Conservation (phyloP, 768 basidiomycete genomes). For the Mycena indigotica region DNA sequence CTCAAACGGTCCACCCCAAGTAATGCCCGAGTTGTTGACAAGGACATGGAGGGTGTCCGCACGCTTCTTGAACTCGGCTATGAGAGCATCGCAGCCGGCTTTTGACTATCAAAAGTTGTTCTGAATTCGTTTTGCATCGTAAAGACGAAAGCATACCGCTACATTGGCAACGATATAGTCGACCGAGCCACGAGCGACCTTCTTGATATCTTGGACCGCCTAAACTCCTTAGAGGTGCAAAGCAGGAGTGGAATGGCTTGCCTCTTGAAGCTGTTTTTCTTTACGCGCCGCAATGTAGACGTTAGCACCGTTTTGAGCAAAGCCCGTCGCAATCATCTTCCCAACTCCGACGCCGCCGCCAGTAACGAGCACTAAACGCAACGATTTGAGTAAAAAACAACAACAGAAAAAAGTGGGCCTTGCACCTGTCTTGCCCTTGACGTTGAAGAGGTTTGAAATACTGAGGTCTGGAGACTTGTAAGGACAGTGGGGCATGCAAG, state of each 20-base stretch:
- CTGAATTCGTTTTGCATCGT: not conserved
- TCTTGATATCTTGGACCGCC: conserved; percentile 63
- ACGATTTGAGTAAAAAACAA: not conserved
- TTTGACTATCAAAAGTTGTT: conserved; percentile 51
- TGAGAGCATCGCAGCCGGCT: conserved; percentile 76
- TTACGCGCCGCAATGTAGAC: conserved; percentile 37
- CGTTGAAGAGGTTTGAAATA: not conserved
- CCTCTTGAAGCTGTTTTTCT: conserved; percentile 20
- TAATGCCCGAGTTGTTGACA: conserved; percentile 80
- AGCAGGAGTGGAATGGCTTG: not conserved
- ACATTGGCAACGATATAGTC: conserved; percentile 78
- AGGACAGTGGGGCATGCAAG: no score
- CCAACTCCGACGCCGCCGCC: conserved; percentile 70
- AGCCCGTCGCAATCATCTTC: conserved; percentile 69
- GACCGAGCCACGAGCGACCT: conserved; percentile 58
- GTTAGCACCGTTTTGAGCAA: conserved; percentile 59
- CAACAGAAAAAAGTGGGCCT: not conserved
- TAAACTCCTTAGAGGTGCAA: conserved; percentile 21
- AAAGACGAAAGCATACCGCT: conserved; percentile 49
- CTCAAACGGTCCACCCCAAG: conserved; percentile 74
- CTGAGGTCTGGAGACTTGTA: not conserved
- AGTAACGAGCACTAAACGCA: conserved; percentile 51
- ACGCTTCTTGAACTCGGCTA: conserved; percentile 64
- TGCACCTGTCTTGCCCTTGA: not conserved
- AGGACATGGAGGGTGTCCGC: conserved; percentile 79